A percentile compares a stretch with the other conserved stretches of the same genome.
phyloP scores from a whole-genome alignment of 2,329 filamentous ascomycete species.

The Pseudogymnoascus sp. region DNA sequence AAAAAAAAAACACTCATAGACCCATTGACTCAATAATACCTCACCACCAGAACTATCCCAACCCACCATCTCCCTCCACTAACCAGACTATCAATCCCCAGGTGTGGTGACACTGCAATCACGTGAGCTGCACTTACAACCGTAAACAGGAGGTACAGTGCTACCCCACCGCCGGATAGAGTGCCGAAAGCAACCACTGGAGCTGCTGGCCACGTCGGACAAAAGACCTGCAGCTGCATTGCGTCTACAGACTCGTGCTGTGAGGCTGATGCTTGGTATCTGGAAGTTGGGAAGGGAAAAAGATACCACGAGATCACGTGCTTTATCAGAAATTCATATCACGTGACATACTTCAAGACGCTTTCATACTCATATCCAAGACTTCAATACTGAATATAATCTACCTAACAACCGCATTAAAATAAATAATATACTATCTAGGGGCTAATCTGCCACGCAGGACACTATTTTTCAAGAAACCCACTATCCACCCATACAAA shows the following conservation, averaged over 20 bases:
- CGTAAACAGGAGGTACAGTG: neutral
- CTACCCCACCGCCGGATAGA: neutral
- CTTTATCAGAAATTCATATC: too few relatives aligned
- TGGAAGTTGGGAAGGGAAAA: too few relatives aligned
- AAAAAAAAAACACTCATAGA: neutral
- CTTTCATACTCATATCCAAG: too few relatives aligned
- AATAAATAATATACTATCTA: too few relatives aligned
- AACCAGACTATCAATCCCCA: too few relatives aligned
- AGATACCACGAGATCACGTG: neutral
- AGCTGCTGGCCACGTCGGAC: neutral
- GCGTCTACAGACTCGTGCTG: neutral
- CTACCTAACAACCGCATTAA: too few relatives aligned
- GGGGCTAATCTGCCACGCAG: too few relatives aligned
- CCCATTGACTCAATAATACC: neutral
- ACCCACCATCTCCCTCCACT: too few relatives aligned
- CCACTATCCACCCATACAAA: too few relatives aligned
- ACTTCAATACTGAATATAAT: too few relatives aligned
- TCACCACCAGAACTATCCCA: neutral
- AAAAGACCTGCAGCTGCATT: neutral
- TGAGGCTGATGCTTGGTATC: neutral
- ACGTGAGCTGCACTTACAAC: neutral
- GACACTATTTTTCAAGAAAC: too few relatives aligned
- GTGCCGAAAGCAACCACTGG: neutral
- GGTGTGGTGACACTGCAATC: neutral
- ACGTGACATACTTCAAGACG: too few relatives aligned